Evolutionary conservation across 495 filamentous ascomycete genomes (phyloP).

Genomic region (Aspergillus affinis): DNA sequence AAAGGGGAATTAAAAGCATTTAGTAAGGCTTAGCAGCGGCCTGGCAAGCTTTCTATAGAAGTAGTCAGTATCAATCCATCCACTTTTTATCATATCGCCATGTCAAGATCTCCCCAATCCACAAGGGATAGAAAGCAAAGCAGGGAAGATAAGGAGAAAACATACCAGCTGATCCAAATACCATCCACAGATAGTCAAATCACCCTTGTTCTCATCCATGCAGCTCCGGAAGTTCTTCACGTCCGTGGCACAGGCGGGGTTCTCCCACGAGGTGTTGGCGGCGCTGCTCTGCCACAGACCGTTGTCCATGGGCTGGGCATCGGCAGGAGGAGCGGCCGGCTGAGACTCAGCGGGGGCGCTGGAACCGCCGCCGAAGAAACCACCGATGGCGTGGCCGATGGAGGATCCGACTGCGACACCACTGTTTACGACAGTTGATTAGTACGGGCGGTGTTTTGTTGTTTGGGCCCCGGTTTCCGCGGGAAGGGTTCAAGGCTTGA

Average conservation of each 20-base stretch:
- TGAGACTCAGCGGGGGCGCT: constrained; percentile 58
- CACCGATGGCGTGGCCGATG: constrained; percentile 91
- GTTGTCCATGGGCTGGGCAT: constrained; percentile 47
- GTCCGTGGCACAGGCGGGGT: constrained; percentile 70
- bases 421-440: constrained; percentile 43
- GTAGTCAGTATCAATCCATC: constrained; percentile 25
- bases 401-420: constrained; percentile 94
- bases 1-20: constrained; percentile 11
- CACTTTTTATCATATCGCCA: neutral
- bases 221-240: constrained; percentile 87
- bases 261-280: constrained; percentile 45
- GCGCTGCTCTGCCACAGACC: constrained; percentile 55
- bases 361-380: constrained; percentile 70
- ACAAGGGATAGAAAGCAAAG: neutral
- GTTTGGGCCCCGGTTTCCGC: neutral
- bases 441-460: neutral
- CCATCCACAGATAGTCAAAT: constrained; percentile 96
- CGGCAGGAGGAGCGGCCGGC: constrained; percentile 37
- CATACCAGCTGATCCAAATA: constrained; percentile 89
- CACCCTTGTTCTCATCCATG: constrained; percentile 89
- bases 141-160: constrained; percentile 12
- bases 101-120: neutral
- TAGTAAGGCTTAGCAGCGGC: constrained; percentile 84
- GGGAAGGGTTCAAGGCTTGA: constrained; percentile 9
- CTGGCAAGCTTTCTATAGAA: constrained; percentile 83